Percentiles rank a stretch among this genome's conserved stretches.
phyloP scores from a whole-genome alignment of 495 filamentous ascomycete genomes.

The Trypethelium eluteriae region DNA sequence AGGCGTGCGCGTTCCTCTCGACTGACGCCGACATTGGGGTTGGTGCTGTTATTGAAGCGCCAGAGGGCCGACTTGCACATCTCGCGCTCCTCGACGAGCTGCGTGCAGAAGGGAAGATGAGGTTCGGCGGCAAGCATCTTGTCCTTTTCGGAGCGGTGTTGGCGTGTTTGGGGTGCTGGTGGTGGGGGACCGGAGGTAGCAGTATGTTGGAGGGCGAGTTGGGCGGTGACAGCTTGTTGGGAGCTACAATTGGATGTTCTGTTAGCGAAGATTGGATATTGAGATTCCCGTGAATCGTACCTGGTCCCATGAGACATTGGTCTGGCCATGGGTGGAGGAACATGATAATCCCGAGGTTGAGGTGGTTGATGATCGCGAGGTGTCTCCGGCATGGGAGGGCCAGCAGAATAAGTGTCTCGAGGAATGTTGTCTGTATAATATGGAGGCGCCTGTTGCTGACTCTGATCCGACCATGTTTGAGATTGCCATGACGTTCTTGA shows the following conservation, averaged over 20 bases:
- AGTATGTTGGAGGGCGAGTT: slow-evolving; percentile 50
- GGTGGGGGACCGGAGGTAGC: slow-evolving; percentile 31
- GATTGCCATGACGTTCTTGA: slow-evolving; percentile 8
- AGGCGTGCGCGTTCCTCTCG: slow-evolving; percentile 71
- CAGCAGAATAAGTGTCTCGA: not conserved
- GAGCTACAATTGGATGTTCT: slow-evolving; percentile 30
- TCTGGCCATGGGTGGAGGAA: not conserved
- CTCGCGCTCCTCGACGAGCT: slow-evolving; percentile 78
- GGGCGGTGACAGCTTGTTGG: slow-evolving; percentile 51
- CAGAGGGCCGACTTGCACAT: slow-evolving; percentile 75
- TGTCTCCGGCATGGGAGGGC: not conserved
- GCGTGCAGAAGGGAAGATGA: slow-evolving; percentile 70
- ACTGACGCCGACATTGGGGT: slow-evolving; percentile 67
- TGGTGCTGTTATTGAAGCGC: slow-evolving; percentile 77
- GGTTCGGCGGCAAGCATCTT: slow-evolving; percentile 85
- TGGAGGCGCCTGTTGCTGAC: not conserved
- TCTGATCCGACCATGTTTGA: not conserved
- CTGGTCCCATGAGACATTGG: slow-evolving; percentile 2
- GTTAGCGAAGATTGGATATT: slow-evolving; percentile 24
- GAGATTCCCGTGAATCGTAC: slow-evolving; percentile 14
- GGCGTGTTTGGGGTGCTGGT: slow-evolving; percentile 35
- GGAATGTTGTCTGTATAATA: slow-evolving; percentile 8
- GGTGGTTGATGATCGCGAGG: slow-evolving; percentile 3
- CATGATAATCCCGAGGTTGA: slow-evolving; percentile 1
- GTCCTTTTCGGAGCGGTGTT: slow-evolving; percentile 65